Evolutionary conservation across 129 eudicot genomes (phyloP), one percentile per base, ranked within the genome.

Genomic region (Arctium minus): DNA sequence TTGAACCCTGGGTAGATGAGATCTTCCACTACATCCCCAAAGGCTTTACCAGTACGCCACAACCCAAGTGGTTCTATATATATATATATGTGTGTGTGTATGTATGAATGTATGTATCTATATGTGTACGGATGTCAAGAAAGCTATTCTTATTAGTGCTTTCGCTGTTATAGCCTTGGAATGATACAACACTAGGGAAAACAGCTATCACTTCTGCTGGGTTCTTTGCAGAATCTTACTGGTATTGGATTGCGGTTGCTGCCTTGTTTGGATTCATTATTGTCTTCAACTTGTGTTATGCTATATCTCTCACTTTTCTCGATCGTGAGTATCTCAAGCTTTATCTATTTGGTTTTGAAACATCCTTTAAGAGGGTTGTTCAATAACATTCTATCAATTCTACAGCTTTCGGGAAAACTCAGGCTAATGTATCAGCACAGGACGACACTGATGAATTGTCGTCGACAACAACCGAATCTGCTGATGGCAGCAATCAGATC

Each of bases 201-300:
- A 1, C 4, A 6, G 78, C 84, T 73, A 70, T 96, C 77, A 85
- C 71, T 50, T 46, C 80, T 2, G 93, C 92, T 44, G 98, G 97
- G 7, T 80, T 89, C 77, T 87, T 50, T 79, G 80, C 98, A 0
- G 75, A 92, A 44, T 70, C 81, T 36, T 82, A 88, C 37, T 94
- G 97, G 98, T 94, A 91, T 37, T 94, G 97, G 98, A 82, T 94
- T 22, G 89, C 94, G 60, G 33, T 79, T 9, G 91, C 87, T 11
- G 94, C 98, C 0, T 62, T 80, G 46, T 1, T 90, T 64, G 98
- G 97, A 71, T 94, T 85, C 70, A 79, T 80, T 3, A 39, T 90
- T 3, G 12, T 94, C 77, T 87, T 90, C 85, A 92, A 92, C 86
- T 4, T 88, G 48, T 30, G 85, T 12, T 82, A 62, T 75, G 85